Percentiles rank a stretch among this genome's conserved stretches.
These are phyloP conservation scores for Phylloporus arenicola DNA, from an alignment of 768 basidiomycete species.

Conservation along the genomic window DNA sequence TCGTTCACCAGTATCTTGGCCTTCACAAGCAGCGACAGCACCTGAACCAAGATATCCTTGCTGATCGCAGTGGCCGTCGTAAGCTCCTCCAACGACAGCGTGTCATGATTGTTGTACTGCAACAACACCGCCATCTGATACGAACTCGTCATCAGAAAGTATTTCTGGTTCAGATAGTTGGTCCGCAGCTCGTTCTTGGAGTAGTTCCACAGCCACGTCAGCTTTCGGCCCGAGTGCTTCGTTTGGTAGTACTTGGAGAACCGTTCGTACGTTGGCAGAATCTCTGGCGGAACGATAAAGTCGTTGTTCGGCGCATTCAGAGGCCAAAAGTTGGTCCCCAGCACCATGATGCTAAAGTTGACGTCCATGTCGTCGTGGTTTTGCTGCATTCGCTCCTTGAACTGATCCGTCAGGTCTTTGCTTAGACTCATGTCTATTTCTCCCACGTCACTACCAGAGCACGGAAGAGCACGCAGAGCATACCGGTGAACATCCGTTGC, in stretches of 20 bases:
- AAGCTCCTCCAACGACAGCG: slow-evolving; percentile 76
- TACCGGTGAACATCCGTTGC: slow-evolving; percentile 95
- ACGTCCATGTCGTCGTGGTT: slow-evolving; percentile 83
- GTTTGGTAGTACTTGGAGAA: slow-evolving; percentile 92
- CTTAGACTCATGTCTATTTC: slow-evolving; percentile 86
- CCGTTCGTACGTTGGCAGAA: slow-evolving; percentile 80
- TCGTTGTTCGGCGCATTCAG: slow-evolving; percentile 77
- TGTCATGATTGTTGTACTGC: slow-evolving; percentile 91
- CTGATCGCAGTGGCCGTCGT: slow-evolving; percentile 71
- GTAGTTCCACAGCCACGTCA: slow-evolving; percentile 99
- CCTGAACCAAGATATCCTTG: slow-evolving; percentile 73
- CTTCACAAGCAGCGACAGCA: slow-evolving; percentile 65
- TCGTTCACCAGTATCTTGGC: slow-evolving; percentile 87
- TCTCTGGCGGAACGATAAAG: slow-evolving; percentile 84
- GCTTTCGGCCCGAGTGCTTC: slow-evolving; percentile 90
- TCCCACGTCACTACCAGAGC: slow-evolving; percentile 3
- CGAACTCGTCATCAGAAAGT: slow-evolving; percentile 91
- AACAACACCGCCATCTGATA: slow-evolving; percentile 94
- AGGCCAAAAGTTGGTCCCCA: slow-evolving; percentile 96
- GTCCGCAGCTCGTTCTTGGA: slow-evolving; percentile 95
- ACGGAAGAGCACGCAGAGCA: slow-evolving; percentile 5
- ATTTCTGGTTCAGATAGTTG: slow-evolving; percentile 90
- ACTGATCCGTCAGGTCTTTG: slow-evolving; percentile 91
- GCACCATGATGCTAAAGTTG: slow-evolving; percentile 88
- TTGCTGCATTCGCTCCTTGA: slow-evolving; percentile 89